These are phyloP conservation scores for Eragrostis nindensis DNA, from an alignment of 176 grass and related monocot genomes.

Conservation along the genomic window DNA sequence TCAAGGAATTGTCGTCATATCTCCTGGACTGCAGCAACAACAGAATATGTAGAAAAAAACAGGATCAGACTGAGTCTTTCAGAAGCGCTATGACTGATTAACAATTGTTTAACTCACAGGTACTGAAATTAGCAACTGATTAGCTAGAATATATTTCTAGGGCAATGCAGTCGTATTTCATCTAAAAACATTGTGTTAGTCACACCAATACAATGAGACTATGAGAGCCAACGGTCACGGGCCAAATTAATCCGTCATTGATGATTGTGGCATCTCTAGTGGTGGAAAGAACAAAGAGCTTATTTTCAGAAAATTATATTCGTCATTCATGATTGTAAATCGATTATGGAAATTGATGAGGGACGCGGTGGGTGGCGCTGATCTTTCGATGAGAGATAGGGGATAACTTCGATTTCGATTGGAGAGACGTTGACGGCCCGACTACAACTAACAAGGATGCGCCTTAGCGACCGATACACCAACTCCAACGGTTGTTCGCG, in stretches of 20 bases:
- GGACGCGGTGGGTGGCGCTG: too few species aligned
- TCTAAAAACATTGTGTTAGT: too few species aligned
- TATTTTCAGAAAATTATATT: not conserved
- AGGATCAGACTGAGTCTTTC: not conserved
- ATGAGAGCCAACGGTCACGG: too few species aligned
- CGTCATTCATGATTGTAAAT: not conserved
- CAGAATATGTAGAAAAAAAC: not conserved
- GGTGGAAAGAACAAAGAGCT: not conserved
- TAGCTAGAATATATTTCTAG: not conserved
- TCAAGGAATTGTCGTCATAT: constrained; percentile 20
- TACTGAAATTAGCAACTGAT: not conserved
- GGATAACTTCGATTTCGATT: too few species aligned
- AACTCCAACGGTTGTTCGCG: too few species aligned
- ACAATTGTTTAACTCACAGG: not conserved
- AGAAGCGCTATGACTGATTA: not conserved
- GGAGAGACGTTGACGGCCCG: too few species aligned
- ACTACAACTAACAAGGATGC: too few species aligned
- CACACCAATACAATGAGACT: too few species aligned
- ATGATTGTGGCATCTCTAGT: too few species aligned
- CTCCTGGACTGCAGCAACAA: not conserved
- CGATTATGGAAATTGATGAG: not conserved
- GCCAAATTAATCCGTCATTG: not conserved
- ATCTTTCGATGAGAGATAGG: too few species aligned
- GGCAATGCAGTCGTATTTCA: not conserved
- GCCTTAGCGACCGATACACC: too few species aligned